Conservation (phyloP, 1,139 yeast species). For the Suhomyces ambrosiae region DNA sequence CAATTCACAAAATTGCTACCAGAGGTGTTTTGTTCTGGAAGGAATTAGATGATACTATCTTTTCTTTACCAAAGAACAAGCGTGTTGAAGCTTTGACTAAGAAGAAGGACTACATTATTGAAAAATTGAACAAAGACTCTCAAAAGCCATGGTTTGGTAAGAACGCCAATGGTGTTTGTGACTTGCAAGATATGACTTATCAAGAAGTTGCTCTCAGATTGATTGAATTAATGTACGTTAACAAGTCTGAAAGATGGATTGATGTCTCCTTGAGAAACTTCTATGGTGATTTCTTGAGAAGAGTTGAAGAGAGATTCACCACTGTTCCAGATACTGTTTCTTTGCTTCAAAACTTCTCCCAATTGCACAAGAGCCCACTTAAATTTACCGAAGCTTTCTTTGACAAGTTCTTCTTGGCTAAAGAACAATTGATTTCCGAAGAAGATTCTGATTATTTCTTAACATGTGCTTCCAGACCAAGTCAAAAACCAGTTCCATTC, state of each 20-base stretch:
- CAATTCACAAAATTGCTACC: slow-evolving; percentile 97
- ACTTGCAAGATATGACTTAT: slow-evolving; percentile 94
- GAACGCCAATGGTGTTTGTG: slow-evolving; percentile 79
- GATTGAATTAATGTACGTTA: slow-evolving; percentile 85
- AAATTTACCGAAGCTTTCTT: slow-evolving; percentile 61
- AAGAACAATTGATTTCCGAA: slow-evolving; percentile 82
- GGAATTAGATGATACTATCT: slow-evolving; percentile 92
- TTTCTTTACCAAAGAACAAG: slow-evolving; percentile 88
- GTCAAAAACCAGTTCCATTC: slow-evolving; percentile 96
- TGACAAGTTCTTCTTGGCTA: slow-evolving; percentile 69
- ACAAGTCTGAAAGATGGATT: slow-evolving; percentile 83
- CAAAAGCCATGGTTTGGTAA: slow-evolving; percentile 97
- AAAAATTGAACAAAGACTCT: slow-evolving; percentile 85
- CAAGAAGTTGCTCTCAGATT: slow-evolving; percentile 86
- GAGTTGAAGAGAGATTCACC: slow-evolving; percentile 96
- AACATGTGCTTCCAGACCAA: slow-evolving; percentile 77
- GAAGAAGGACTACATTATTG: slow-evolving; percentile 85
- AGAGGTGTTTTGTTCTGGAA: slow-evolving; percentile 98
- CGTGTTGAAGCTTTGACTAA: slow-evolving; percentile 76
- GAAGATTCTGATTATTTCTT: slow-evolving; percentile 95
- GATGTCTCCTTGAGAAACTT: slow-evolving; percentile 85
- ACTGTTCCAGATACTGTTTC: slow-evolving; percentile 54
- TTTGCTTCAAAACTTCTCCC: slow-evolving; percentile 70
- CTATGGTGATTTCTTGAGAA: slow-evolving; percentile 82
- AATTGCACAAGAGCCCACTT: slow-evolving; percentile 65